Evolutionary conservation across 1,139 yeast genomes (phyloP), one percentile per base, ranked within the genome.

Genomic region (Sugiyamaella novakii): DNA sequence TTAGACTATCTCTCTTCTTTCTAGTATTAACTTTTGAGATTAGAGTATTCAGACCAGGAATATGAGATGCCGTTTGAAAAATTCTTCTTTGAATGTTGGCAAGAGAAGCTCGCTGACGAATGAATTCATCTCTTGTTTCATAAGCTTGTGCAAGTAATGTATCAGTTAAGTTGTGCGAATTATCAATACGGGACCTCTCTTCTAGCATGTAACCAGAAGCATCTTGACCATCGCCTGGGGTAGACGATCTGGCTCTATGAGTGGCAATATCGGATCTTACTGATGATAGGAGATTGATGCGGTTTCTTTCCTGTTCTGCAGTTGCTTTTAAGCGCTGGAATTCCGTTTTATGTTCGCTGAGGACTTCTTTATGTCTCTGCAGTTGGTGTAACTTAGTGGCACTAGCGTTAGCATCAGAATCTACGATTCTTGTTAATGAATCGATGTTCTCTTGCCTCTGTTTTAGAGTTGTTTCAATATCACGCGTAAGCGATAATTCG

Each of bases 11-110:
- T 55, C 97, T 79, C 70, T 84, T 86, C 67, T 92, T 83, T 60
- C 98, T 76, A 2, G 96, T 84, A 65, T 89, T 89, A 58, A 92
- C 91, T 65, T 84, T 85, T 14, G 84, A 74, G 35, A 92, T 80
- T 52, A 94, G 68, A 11, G 81, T 80, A 63, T 84, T 86, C 41
- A 92, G 72, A 1, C 97, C 98, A 0, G 98, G 98, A 37, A 92
- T 78, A 43, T 77, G 70, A 59, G 79, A 81, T 41, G 89, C 70
- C 0, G 86, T 75, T 38, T 77, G 77, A 54, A 81, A 72, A 54
- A 91, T 72, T 52, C 80, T 75, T 54, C 79, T 75, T 55, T 84
- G 88, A 11, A 95, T 86, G 55, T 74, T 79, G 46, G 76, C 74
- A 47, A 92, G 71, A 11, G 78, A 68, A 38, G 77, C 77, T 50